These are phyloP conservation scores for Phaeolepiota aurea DNA, from an alignment of 768 basidiomycete species.

Conservation along the genomic window DNA sequence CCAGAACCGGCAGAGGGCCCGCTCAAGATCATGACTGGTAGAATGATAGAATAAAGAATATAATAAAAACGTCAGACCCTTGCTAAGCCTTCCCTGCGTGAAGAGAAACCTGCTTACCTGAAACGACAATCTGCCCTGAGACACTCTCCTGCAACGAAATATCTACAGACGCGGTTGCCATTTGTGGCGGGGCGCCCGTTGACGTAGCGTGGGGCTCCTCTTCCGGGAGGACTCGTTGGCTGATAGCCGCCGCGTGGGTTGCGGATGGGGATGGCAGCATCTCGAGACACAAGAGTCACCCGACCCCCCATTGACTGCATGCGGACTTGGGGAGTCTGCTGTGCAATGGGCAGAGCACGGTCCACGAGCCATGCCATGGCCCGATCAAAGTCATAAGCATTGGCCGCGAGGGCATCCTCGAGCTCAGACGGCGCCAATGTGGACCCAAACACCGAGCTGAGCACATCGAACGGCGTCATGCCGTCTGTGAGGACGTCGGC, in stretches of 20 bases:
- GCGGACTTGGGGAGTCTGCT: slow-evolving; percentile 36
- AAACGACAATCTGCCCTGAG: slow-evolving; percentile 94
- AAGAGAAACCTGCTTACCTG: slow-evolving; percentile 48
- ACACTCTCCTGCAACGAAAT: slow-evolving; percentile 96
- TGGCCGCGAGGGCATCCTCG: slow-evolving; percentile 83
- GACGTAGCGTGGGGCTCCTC: slow-evolving; percentile 31
- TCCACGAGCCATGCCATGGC: slow-evolving; percentile 95
- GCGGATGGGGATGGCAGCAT: slow-evolving; percentile 22
- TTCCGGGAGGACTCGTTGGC: slow-evolving; percentile 18
- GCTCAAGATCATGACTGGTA: slow-evolving; percentile 92
- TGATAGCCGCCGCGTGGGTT: slow-evolving; percentile 33
- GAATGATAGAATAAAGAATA: slow-evolving; percentile 3
- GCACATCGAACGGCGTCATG: slow-evolving; percentile 97
- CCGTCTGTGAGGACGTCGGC: slow-evolving; percentile 70
- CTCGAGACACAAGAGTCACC: slow-evolving; percentile 58
- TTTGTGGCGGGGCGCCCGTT: slow-evolving; percentile 51
- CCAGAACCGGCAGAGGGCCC: slow-evolving; percentile 96
- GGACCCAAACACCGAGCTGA: slow-evolving; percentile 88
- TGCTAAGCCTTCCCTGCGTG: no score
- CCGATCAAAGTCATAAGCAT: slow-evolving; percentile 91
- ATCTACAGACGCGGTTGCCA: slow-evolving; percentile 84
- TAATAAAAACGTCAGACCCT: no score
- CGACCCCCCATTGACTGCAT: slow-evolving; percentile 61
- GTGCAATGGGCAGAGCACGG: slow-evolving; percentile 42
- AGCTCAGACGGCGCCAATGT: slow-evolving; percentile 85